phyloP scores from a whole-genome alignment of 129 eudicot genomes.

The Tagetes erecta region DNA sequence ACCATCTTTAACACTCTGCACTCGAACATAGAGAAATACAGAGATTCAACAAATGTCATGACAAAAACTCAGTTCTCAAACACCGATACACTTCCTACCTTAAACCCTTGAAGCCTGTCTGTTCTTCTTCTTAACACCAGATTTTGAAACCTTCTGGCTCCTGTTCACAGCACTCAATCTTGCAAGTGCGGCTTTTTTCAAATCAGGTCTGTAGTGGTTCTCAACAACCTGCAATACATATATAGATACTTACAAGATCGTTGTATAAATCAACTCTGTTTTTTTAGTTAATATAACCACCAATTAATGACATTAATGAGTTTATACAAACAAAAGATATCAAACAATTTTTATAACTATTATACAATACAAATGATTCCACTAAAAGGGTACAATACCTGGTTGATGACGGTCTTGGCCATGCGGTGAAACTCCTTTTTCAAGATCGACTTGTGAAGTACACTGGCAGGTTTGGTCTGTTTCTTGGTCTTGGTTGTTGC shows the following conservation, averaged over 20 bases:
- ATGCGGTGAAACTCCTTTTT: conserved; percentile 86
- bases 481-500: conserved; percentile 86
- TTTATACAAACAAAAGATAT: no score
- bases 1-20: conserved; percentile 23
- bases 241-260: background rate
- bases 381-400: conserved; percentile 44
- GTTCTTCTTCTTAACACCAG: conserved; percentile 97
- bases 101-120: conserved; percentile 62
- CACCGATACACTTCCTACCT: conserved; percentile 39
- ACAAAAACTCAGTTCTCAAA: conserved; percentile 6
- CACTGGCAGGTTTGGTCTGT: conserved; percentile 75
- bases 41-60: conserved; percentile 6
- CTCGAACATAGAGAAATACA: conserved; percentile 17
- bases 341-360: no score
- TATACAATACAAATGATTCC: background rate
- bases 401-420: conserved; percentile 91
- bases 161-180: conserved; percentile 80
- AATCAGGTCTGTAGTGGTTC: conserved; percentile 91
- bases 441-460: conserved; percentile 85
- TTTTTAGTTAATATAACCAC: background rate
- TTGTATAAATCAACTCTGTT: background rate
- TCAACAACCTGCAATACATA: conserved; percentile 57
- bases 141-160: conserved; percentile 93
- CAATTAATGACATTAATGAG: no score
- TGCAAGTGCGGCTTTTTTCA: conserved; percentile 97